These are phyloP conservation scores for Hypoxylon sp. DNA, from an alignment of 2,329 filamentous ascomycete species.

Conservation along the genomic window DNA sequence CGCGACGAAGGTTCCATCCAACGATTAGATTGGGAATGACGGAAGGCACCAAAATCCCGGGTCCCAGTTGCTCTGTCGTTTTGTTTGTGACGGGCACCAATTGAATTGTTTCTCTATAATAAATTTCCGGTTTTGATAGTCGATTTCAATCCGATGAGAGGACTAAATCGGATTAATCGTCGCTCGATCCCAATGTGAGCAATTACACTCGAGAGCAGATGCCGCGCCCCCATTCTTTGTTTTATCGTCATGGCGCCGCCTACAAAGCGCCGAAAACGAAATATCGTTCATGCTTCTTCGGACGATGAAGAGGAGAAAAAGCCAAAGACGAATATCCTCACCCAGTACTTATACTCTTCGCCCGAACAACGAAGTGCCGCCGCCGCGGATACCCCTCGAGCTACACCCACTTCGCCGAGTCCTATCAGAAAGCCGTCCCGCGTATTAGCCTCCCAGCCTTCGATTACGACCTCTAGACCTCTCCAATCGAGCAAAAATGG, in stretches of 20 bases:
- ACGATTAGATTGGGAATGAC: slow-evolving; percentile 33
- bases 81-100: slow-evolving; percentile 3
- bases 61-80: slow-evolving; percentile 16
- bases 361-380: slow-evolving; percentile 60
- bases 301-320: slow-evolving; percentile 65
- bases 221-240: slow-evolving; percentile 40
- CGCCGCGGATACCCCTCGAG: slow-evolving; percentile 33
- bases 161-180: neutral
- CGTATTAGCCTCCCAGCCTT: slow-evolving; percentile 39
- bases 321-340: slow-evolving; percentile 62
- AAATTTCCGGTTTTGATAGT: neutral
- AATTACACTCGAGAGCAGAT: slow-evolving; percentile 45
- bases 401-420: slow-evolving; percentile 47
- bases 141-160: slow-evolving; percentile 7
- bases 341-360: slow-evolving; percentile 69
- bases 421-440: slow-evolving; percentile 49
- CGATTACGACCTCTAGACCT: slow-evolving; percentile 47
- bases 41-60: slow-evolving; percentile 27
- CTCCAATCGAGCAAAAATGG: slow-evolving; percentile 50
- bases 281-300: slow-evolving; percentile 66
- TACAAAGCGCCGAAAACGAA: slow-evolving; percentile 72
- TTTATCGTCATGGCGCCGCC: slow-evolving; percentile 67
- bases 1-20: slow-evolving; percentile 32
- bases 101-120: neutral
- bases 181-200: slow-evolving; percentile 18